Conservation (phyloP, 805 yeast species). For the Wickerhamiella shivajii region DNA sequence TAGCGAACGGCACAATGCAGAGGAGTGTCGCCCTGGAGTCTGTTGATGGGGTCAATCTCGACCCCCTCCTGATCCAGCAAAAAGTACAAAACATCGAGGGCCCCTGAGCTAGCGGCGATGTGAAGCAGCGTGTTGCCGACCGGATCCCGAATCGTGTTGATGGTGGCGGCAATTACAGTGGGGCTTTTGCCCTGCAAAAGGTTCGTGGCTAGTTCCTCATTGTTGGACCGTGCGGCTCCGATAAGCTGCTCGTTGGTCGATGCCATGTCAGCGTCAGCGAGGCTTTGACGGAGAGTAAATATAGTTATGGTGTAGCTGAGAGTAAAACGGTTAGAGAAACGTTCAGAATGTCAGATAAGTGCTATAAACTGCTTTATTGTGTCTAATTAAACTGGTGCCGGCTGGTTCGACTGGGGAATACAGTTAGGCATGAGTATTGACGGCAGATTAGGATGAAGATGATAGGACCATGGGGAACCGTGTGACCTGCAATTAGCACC, state of each 20-base stretch:
- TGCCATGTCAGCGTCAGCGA: conserved; percentile 45
- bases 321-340: not conserved
- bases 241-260: conserved; percentile 61
- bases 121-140: conserved; percentile 73
- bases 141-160: conserved; percentile 62
- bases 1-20: conserved; percentile 74
- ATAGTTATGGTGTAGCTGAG: not conserved
- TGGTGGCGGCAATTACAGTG: conserved; percentile 30
- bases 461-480: too few species aligned
- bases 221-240: conserved; percentile 81
- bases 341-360: not conserved
- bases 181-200: conserved; percentile 31
- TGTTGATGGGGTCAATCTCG: conserved; percentile 69
- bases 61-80: conserved; percentile 80
- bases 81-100: conserved; percentile 68
- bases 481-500: too few species aligned
- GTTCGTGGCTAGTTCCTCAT: conserved; percentile 52
- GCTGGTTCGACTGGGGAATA: too few species aligned
- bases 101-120: conserved; percentile 66
- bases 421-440: too few species aligned
- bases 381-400: too few species aligned
- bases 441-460: too few species aligned
- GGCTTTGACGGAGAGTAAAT: not conserved
- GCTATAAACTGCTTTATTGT: not conserved
- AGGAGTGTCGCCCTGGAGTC: conserved; percentile 71